These are phyloP conservation scores for Zygosaccharomyces kombuchaensis DNA, from an alignment of 805 yeast species.

Conservation along the genomic window DNA sequence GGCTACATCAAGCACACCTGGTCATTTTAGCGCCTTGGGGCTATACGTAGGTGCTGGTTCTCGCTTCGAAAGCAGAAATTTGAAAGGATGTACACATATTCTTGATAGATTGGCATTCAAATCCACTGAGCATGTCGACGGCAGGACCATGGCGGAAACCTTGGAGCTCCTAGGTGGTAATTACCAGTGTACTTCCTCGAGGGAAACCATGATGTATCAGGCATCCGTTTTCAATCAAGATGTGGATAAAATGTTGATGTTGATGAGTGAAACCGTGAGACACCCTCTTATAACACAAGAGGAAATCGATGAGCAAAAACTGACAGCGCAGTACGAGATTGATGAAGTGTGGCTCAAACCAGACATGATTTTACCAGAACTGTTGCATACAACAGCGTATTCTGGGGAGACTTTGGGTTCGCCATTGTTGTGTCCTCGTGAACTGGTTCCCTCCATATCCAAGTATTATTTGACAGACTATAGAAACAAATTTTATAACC, in stretches of 20 bases:
- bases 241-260: slow-evolving; percentile 69
- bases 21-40: slow-evolving; percentile 89
- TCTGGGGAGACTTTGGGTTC: slow-evolving; percentile 69
- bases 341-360: slow-evolving; percentile 79
- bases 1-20: slow-evolving; percentile 80
- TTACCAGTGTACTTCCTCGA: slow-evolving; percentile 85
- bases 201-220: slow-evolving; percentile 91
- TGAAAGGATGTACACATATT: slow-evolving; percentile 77
- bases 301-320: slow-evolving; percentile 70
- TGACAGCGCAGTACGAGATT: slow-evolving; percentile 75
- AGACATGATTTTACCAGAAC: slow-evolving; percentile 81
- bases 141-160: slow-evolving; percentile 66
- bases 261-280: slow-evolving; percentile 73
- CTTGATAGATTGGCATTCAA: slow-evolving; percentile 83
- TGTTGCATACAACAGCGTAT: slow-evolving; percentile 83
- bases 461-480: slow-evolving; percentile 53
- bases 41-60: slow-evolving; percentile 89
- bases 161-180: slow-evolving; percentile 87
- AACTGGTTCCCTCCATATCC: slow-evolving; percentile 52
- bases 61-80: slow-evolving; percentile 58
- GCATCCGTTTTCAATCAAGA: slow-evolving; percentile 90
- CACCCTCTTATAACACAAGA: slow-evolving; percentile 61
- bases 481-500: slow-evolving; percentile 63
- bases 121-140: slow-evolving; percentile 55
- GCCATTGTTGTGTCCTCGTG: slow-evolving; percentile 78